phyloP scores from a whole-genome alignment of 75 land plant genomes.

The Chamaecyparis obtusa region DNA sequence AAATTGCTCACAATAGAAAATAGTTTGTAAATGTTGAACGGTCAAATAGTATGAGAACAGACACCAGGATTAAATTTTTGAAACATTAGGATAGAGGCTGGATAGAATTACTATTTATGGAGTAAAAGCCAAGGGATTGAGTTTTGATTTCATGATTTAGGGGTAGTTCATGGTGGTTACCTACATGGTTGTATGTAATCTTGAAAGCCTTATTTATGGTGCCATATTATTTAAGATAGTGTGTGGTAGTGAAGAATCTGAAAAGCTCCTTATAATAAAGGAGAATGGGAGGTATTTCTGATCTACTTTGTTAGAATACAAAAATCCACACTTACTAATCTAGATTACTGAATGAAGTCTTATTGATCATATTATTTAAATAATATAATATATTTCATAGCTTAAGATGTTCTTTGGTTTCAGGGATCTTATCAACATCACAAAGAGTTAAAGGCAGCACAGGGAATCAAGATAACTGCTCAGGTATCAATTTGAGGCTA shows the following conservation, averaged over 20 bases:
- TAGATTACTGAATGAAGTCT: no score
- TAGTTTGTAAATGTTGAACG: background rate
- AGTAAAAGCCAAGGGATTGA: background rate
- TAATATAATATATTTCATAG: background rate
- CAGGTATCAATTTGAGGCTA: conserved; percentile 47
- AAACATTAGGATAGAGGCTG: background rate
- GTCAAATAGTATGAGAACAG: background rate
- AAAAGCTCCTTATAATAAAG: no score
- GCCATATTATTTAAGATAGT: background rate
- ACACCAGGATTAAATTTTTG: no score
- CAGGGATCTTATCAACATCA: conserved; percentile 92
- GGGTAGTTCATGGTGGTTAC: background rate
- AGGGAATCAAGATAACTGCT: conserved; percentile 92
- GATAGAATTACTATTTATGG: background rate
- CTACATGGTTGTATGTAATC: background rate
- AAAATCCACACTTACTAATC: no score
- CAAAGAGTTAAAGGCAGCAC: conserved; percentile 93
- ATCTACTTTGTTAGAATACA: no score
- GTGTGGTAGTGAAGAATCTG: background rate
- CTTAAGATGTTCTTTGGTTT: background rate
- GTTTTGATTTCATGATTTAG: background rate
- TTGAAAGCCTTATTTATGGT: background rate
- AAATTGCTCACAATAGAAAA: background rate
- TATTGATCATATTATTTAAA: background rate
- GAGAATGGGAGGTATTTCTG: background rate